Conservation (phyloP, 805 yeast species). For the Myxozyma neotropica region DNA sequence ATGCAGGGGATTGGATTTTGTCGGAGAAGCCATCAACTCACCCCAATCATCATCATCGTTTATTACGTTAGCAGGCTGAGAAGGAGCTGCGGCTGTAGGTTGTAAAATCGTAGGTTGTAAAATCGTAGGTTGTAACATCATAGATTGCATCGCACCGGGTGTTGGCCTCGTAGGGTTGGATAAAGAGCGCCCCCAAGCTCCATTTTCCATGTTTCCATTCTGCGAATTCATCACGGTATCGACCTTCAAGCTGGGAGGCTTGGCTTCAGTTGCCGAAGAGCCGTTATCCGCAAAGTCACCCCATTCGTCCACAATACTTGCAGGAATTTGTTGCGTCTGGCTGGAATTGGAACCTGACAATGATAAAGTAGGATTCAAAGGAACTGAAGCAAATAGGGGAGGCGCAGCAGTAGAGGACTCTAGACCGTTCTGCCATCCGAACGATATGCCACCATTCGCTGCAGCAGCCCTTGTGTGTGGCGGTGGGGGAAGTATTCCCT, state of each 20-base stretch:
- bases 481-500: slow-evolving; percentile 1
- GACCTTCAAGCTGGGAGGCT: neutral
- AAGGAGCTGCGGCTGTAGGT: neutral
- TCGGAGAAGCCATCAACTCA: slow-evolving; percentile 18
- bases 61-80: neutral
- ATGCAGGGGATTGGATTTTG: neutral
- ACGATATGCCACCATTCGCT: slow-evolving; percentile 1
- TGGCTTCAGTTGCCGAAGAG: neutral
- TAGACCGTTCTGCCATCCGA: slow-evolving; percentile 21
- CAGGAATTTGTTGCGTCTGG: neutral
- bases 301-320: slow-evolving; percentile 13
- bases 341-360: neutral
- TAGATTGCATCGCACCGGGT: slow-evolving; percentile 1
- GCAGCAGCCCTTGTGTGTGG: neutral
- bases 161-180: neutral
- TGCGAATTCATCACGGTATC: neutral
- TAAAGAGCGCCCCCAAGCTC: no score
- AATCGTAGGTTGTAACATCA: slow-evolving; percentile 7
- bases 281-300: slow-evolving; percentile 7
- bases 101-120: slow-evolving; percentile 6
- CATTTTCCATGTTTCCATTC: neutral
- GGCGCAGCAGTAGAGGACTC: neutral
- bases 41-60: slow-evolving; percentile 28
- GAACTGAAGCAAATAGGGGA: neutral
- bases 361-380: neutral